A percentile compares a stretch with the other conserved stretches of the same genome.
phyloP scores from a whole-genome alignment of 164 flowering plant species.

The Piper longum region DNA sequence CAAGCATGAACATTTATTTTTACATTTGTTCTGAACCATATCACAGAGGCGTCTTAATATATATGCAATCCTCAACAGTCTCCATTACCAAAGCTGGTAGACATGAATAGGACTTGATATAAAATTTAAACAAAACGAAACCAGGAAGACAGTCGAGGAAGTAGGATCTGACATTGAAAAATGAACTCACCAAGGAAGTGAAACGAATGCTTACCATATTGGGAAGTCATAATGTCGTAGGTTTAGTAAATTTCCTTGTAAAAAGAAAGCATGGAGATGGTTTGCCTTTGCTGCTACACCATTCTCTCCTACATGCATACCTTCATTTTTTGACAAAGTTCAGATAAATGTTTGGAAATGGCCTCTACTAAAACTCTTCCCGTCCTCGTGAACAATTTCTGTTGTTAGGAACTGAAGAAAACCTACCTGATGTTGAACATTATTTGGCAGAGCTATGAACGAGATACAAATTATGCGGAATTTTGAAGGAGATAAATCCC shows the following conservation, averaged over 20 bases:
- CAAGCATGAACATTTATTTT: too few species aligned
- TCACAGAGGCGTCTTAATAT: too few species aligned
- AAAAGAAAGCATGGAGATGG: conserved; percentile 80
- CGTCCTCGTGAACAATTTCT: too few species aligned
- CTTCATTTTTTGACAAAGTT: background rate
- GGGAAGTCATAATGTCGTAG: conserved; percentile 72
- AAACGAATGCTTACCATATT: conserved; percentile 28
- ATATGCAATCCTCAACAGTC: too few species aligned
- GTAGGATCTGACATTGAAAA: background rate
- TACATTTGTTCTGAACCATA: too few species aligned
- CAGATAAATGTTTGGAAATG: background rate
- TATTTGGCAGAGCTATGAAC: background rate
- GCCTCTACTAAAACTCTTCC: background rate
- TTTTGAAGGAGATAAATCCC: conserved; percentile 73
- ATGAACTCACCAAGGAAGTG: too few species aligned
- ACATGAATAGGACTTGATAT: too few species aligned
- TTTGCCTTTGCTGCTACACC: conserved; percentile 79
- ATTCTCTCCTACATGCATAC: conserved; percentile 46
- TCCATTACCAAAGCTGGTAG: too few species aligned
- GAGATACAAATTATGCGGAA: conserved; percentile 11
- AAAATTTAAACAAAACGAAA: background rate
- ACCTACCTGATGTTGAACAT: too few species aligned
- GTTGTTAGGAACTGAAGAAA: too few species aligned
- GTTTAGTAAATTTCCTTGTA: conserved; percentile 82
- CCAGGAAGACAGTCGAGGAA: background rate